Conservation (phyloP, 1,284 basidiomycete species). For the Sporisorium exsertum region DNA sequence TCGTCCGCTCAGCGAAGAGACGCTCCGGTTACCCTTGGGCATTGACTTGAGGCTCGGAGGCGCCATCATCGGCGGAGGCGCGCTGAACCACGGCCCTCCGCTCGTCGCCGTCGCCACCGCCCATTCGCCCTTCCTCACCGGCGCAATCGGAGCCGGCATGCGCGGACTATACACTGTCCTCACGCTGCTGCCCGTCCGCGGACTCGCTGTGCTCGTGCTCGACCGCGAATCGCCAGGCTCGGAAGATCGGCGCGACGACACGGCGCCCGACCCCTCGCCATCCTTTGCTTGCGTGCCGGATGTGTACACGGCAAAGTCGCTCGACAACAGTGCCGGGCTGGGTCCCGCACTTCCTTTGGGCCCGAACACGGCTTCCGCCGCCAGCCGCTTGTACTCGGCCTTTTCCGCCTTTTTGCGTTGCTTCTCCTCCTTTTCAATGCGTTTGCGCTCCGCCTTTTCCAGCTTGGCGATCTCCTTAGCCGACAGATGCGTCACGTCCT, state of each 20-base stretch:
- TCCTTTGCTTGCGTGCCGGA: slow-evolving; percentile 13
- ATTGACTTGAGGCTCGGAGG: slow-evolving; percentile 13
- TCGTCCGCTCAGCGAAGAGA: slow-evolving; percentile 27
- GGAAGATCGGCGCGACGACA: slow-evolving; percentile 20
- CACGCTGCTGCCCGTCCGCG: slow-evolving; percentile 39
- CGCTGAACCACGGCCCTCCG: slow-evolving; percentile 51
- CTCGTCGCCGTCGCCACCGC: slow-evolving; percentile 43
- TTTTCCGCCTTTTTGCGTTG: slow-evolving; percentile 47
- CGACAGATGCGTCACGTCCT: slow-evolving; percentile 40
- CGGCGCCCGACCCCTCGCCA: background rate
- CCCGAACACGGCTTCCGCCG: slow-evolving; percentile 51
- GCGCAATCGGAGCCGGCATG: slow-evolving; percentile 16
- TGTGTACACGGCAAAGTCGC: slow-evolving; percentile 44
- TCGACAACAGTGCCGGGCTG: slow-evolving; percentile 18
- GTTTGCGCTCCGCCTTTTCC: slow-evolving; percentile 44
- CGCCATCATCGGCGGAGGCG: slow-evolving; percentile 42
- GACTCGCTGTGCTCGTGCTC: slow-evolving; percentile 45
- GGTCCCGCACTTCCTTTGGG: slow-evolving; percentile 44
- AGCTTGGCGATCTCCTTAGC: slow-evolving; percentile 46
- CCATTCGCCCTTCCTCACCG: slow-evolving; percentile 39
- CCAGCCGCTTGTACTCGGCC: slow-evolving; percentile 48
- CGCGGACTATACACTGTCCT: slow-evolving; percentile 36
- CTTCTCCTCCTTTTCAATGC: slow-evolving; percentile 46
- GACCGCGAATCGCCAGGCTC: slow-evolving; percentile 34
- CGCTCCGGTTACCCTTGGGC: slow-evolving; percentile 37